These are phyloP conservation scores for Phytophthora pseudosyringae DNA, from an alignment of 352 stramenopile genomes.

Conservation along the genomic window DNA sequence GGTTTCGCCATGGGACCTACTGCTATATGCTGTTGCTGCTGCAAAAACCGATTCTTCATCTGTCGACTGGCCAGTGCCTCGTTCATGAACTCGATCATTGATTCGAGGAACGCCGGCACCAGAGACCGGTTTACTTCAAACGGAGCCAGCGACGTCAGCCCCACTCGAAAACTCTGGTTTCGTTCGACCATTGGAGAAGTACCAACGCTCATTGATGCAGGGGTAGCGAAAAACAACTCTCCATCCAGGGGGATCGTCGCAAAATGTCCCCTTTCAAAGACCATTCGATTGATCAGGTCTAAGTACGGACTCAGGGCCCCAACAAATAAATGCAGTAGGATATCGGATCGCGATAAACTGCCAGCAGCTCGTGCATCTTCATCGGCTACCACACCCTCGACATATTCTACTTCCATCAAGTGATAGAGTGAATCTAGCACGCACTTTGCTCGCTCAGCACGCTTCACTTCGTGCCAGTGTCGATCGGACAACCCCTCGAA, in stretches of 20 bases:
- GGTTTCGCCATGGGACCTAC: slow-evolving; percentile 1
- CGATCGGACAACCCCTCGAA: slow-evolving; percentile 36
- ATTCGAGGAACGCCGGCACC: slow-evolving; percentile 56
- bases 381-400: slow-evolving; percentile 38
- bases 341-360: slow-evolving; percentile 46
- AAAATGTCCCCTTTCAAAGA: slow-evolving; percentile 57
- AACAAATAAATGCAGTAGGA: slow-evolving; percentile 57
- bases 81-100: slow-evolving; percentile 43
- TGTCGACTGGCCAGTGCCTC: slow-evolving; percentile 68
- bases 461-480: slow-evolving; percentile 34
- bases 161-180: slow-evolving; percentile 50
- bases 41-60: slow-evolving; percentile 66
- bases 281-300: slow-evolving; percentile 47
- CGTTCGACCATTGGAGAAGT: slow-evolving; percentile 27
- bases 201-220: slow-evolving; percentile 13
- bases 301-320: slow-evolving; percentile 57
- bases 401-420: slow-evolving; percentile 45
- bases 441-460: slow-evolving; percentile 46
- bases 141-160: slow-evolving; percentile 45
- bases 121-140: slow-evolving; percentile 45
- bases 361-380: not conserved
- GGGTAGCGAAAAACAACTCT: slow-evolving; percentile 62
- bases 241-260: slow-evolving; percentile 47
- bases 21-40: slow-evolving; percentile 31
- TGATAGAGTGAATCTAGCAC: slow-evolving; percentile 54